Evolutionary conservation across 1,139 yeast genomes (phyloP).

Genomic region (Suhomyces bokatorum): DNA sequence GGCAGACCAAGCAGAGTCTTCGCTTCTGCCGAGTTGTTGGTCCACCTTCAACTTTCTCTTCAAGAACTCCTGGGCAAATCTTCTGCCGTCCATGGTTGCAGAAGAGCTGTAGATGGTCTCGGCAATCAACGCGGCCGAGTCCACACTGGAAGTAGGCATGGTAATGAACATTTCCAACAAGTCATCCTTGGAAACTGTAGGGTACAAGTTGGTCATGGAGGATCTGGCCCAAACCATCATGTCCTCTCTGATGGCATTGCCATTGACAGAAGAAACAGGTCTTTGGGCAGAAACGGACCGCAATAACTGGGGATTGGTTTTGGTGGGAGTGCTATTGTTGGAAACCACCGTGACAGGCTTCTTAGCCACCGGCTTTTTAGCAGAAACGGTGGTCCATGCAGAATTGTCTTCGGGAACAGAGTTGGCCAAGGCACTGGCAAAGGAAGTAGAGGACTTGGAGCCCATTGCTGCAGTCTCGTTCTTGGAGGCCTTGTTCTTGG

Average conservation of each 20-base stretch:
- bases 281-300: constrained; percentile 47
- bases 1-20: constrained; percentile 65
- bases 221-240: constrained; percentile 84
- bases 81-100: constrained; percentile 90
- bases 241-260: constrained; percentile 50
- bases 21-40: constrained; percentile 44
- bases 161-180: constrained; percentile 78
- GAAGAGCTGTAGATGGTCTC: constrained; percentile 92
- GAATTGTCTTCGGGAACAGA: constrained; percentile 33
- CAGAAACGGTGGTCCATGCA: constrained; percentile 50
- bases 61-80: constrained; percentile 88
- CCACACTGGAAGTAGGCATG: constrained; percentile 65
- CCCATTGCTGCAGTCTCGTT: constrained; percentile 16
- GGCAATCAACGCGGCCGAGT: constrained; percentile 81
- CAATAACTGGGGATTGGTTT: constrained; percentile 44
- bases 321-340: constrained; percentile 25
- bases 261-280: constrained; percentile 29
- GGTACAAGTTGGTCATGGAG: constrained; percentile 69
- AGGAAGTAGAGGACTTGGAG: constrained; percentile 14
- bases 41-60: constrained; percentile 76
- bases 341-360: constrained; percentile 23
- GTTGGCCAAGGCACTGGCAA: constrained; percentile 25
- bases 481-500: constrained; percentile 19
- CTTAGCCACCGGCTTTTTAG: constrained; percentile 30
- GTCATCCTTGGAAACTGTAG: constrained; percentile 73